Base-by-base conservation (phyloP, 2,329 filamentous ascomycete genomes). In the Mariannaea sp. region DNA sequence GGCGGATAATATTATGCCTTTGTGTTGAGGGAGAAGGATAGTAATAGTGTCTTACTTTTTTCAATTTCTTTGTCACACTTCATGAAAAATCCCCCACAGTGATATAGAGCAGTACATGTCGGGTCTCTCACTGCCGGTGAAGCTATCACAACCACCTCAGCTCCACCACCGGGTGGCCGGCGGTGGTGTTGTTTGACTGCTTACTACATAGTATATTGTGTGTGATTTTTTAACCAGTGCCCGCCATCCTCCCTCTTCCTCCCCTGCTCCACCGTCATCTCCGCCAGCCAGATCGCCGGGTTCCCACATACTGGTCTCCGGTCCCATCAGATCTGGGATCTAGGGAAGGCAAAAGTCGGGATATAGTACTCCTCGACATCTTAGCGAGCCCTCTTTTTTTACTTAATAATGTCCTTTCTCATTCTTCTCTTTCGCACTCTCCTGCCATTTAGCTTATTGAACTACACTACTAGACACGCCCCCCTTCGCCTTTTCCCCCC, bases 171-270 rank as follows among this genome's bases (percentile, higher is more conserved):
- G 22, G 46, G n/a, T 40, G 16, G 30, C 60, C 27, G 39, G 45
- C 24, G 45, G 13, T 65, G 55, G 62, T 65, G 62, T 65, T 65
- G 56, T 35, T 38, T 17, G 9, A n/a, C n/a, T n/a, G n/a, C n/a
- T n/a, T n/a, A n/a, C n/a, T n/a, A n/a, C n/a, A n/a, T n/a, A n/a
- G n/a, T n/a, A n/a, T n/a, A n/a, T n/a, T n/a, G n/a, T n/a, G n/a
- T n/a, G 20, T 8, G n/a, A 19, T 17, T 33, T 27, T 4, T 14
- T 5, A n/a, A 9, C n/a, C 19, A 29, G 17, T 7, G 17, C 13
- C 14, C 9, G 20, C 6, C 47, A n/a, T 30, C 19, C 38, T n/a
- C 36, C 10, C 20, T 29, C 41, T 9, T 32, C 12, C 14, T 36
- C 14, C 1, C n/a, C 29, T 16, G 27, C 17, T 22, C 8, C 36